These are phyloP conservation scores for Acacia confusa DNA, from an alignment of 306 rosid species.

Conservation along the genomic window DNA sequence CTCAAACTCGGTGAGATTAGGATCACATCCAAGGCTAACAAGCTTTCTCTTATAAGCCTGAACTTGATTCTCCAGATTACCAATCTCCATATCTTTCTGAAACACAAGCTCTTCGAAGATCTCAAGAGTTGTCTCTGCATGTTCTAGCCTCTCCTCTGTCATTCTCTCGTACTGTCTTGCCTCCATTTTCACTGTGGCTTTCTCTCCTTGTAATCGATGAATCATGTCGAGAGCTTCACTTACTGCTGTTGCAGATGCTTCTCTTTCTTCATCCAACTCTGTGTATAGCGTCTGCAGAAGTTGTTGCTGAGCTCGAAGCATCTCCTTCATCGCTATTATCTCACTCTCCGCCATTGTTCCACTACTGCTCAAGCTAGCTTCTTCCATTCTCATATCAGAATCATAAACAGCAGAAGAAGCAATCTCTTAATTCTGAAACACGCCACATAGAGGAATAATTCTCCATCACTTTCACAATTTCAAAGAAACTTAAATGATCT, in stretches of 20 bases:
- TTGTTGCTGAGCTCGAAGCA: conserved; percentile 72
- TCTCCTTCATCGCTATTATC: conserved; percentile 56
- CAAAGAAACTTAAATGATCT: neutral
- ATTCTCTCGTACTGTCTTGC: conserved; percentile 82
- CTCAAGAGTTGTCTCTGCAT: conserved; percentile 70
- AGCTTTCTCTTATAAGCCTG: conserved; percentile 71
- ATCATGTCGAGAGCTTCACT: conserved; percentile 94
- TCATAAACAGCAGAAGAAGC: conserved; percentile 1
- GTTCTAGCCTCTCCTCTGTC: conserved; percentile 84
- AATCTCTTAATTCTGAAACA: conserved; percentile 37
- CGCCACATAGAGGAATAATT: neutral
- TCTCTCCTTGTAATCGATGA: conserved; percentile 86
- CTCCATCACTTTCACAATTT: neutral
- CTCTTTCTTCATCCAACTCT: conserved; percentile 89
- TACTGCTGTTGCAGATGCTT: conserved; percentile 80
- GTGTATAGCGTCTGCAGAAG: conserved; percentile 74
- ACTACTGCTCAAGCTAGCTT: conserved; percentile 27
- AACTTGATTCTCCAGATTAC: conserved; percentile 76
- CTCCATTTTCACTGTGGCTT: conserved; percentile 91
- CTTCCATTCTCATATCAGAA: conserved; percentile 38
- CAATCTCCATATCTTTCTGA: conserved; percentile 85
- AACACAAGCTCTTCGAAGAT: conserved; percentile 67
- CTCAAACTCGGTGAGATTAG: conserved; percentile 46
- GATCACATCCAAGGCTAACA: conserved; percentile 58
- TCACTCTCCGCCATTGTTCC: conserved; percentile 55